These are phyloP conservation scores for Tricholoma flavovirens DNA, from an alignment of 768 basidiomycete species.

Conservation along the genomic window DNA sequence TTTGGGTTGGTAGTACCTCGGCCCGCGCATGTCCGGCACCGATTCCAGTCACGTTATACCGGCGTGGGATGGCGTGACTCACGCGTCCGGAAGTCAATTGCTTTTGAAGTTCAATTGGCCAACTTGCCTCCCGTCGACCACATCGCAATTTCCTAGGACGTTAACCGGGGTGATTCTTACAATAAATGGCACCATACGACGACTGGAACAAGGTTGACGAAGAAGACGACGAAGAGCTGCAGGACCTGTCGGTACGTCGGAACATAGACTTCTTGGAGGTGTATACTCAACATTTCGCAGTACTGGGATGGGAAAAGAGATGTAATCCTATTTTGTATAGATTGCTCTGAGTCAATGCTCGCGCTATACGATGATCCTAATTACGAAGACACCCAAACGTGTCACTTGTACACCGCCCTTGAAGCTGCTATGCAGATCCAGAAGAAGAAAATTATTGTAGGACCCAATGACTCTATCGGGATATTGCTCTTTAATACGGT, in stretches of 20 bases:
- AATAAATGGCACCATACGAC: conserved; percentile 61
- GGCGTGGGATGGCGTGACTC: neutral
- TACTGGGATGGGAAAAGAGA: conserved; percentile 72
- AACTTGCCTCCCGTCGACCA: neutral
- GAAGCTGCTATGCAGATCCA: conserved; percentile 82
- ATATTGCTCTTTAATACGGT: conserved; percentile 93
- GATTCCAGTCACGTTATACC: neutral
- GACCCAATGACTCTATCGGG: conserved; percentile 86
- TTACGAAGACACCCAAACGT: conserved; percentile 63
- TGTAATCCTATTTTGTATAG: conserved; percentile 92
- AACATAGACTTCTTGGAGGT: neutral
- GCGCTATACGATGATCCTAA: conserved; percentile 57
- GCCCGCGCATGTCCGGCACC: neutral
- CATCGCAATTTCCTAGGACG: neutral
- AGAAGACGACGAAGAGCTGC: conserved; percentile 79
- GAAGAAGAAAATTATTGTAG: conserved; percentile 84
- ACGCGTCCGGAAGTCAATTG: neutral
- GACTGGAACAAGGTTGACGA: conserved; percentile 79
- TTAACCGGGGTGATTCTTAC: conserved; percentile 1
- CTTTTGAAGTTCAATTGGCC: neutral
- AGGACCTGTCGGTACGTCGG: conserved; percentile 53
- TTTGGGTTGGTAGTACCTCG: neutral
- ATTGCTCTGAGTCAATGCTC: conserved; percentile 90
- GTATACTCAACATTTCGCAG: conserved; percentile 27
- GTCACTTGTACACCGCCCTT: conserved; percentile 73